Evolutionary conservation across 2,329 filamentous ascomycete genomes (phyloP).

Genomic region (Tetracladium maxilliforme): DNA sequence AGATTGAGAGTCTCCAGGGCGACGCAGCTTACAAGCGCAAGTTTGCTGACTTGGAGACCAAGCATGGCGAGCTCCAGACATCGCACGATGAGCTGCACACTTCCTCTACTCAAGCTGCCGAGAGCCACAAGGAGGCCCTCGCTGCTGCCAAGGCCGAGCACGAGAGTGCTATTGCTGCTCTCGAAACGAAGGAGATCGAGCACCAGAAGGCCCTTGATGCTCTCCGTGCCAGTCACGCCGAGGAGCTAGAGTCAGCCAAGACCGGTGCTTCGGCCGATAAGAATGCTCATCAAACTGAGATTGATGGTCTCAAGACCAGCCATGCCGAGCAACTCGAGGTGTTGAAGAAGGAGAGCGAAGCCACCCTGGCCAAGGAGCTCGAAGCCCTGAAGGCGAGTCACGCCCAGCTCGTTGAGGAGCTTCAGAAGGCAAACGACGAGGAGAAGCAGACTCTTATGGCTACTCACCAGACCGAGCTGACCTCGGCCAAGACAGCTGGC

Average conservation of each 20-base stretch:
- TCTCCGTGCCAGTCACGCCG: slow-evolving; percentile 38
- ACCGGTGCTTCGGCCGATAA: slow-evolving; percentile 11
- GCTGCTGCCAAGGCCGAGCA: no score
- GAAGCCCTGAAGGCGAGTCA: slow-evolving; percentile 27
- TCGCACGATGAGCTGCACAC: slow-evolving; percentile 15
- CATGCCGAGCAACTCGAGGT: slow-evolving; percentile 7
- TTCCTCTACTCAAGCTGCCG: no score
- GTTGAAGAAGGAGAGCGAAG: slow-evolving; percentile 2
- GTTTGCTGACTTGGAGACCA: slow-evolving; percentile 42
- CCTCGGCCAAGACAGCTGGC: slow-evolving; percentile 17
- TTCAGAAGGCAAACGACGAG: no score
- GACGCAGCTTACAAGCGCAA: slow-evolving; percentile 51
- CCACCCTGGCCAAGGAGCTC: slow-evolving; percentile 12
- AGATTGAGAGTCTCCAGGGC: slow-evolving; percentile 47
- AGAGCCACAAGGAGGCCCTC: no score
- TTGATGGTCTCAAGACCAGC: no score
- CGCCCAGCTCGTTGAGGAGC: slow-evolving; percentile 23
- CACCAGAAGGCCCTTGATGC: slow-evolving; percentile 39
- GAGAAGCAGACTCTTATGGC: slow-evolving; percentile 7
- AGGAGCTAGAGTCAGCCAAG: slow-evolving; percentile 36
- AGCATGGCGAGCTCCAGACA: slow-evolving; percentile 32
- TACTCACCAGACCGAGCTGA: no score
- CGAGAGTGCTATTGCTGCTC: slow-evolving; percentile 26
- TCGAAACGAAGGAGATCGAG: slow-evolving; percentile 34
- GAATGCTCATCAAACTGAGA: slow-evolving; percentile 8